phyloP scores from a whole-genome alignment of 331 rosid genomes.

The Phaseolus coccineus region DNA sequence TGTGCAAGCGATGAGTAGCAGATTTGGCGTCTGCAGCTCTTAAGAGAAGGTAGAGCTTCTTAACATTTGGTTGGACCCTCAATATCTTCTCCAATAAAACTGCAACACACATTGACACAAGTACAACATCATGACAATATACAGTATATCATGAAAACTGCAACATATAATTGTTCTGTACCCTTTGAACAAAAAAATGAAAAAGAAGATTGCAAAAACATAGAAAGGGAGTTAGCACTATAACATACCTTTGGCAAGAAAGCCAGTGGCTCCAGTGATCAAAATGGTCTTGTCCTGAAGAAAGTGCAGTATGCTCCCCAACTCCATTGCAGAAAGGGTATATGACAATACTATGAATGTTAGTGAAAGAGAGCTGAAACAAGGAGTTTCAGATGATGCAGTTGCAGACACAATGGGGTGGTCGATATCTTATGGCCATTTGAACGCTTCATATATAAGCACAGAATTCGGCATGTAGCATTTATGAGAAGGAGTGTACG shows the following conservation, averaged over 20 bases:
- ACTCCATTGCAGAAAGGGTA: constrained; percentile 65
- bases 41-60: constrained; percentile 80
- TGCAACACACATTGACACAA: constrained; percentile 29
- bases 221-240: neutral
- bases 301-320: constrained; percentile 71
- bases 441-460: constrained; percentile 44
- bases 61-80: constrained; percentile 91
- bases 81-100: constrained; percentile 88
- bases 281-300: constrained; percentile 74
- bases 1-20: constrained; percentile 74
- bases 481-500: constrained; percentile 51
- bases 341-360: neutral
- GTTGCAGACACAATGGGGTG: constrained; percentile 22
- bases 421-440: constrained; percentile 7
- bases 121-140: constrained; percentile 5
- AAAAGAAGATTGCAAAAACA: neutral
- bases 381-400: neutral
- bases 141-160: neutral
- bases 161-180: neutral
- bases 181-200: neutral
- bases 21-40: constrained; percentile 74
- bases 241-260: constrained; percentile 79
- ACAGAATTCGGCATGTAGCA: constrained; percentile 24
- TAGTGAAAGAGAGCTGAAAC: neutral
- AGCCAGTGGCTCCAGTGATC: constrained; percentile 95